Evolutionary conservation across 495 filamentous ascomycete genomes (phyloP), one percentile per base, ranked within the genome.

Genomic region (Physcia stellaris): DNA sequence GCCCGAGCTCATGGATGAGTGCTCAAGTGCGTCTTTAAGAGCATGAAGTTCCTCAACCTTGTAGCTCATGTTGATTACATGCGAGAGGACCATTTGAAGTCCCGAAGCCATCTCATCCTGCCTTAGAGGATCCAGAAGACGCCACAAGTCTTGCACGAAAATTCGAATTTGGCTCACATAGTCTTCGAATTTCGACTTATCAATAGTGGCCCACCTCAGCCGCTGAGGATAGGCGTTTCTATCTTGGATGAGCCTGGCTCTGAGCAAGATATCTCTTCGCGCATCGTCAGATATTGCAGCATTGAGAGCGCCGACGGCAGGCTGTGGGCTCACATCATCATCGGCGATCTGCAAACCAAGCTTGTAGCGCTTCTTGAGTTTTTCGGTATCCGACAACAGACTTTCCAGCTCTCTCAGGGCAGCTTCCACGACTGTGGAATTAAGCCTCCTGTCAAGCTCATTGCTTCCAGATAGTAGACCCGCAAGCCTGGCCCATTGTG

Each of bases 111-210:
- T 29, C 9, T 46, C 42, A 32, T 47, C 43, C 16, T 48, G 45
- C 20, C 39, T 42, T n/a, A 46, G 15, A 15, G 22, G 13, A 23
- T 48, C 36, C n/a, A 48, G 26, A 12, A 48, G 31, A 19, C 17
- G 19, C 45, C 42, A 45, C 7, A 48, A 36, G 22, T 39, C 35
- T 5, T 40, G 34, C 12, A 47, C 32, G 37, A 48, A 34, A 5
- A 26, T 15, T 6, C 29, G 35, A 24, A 48, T 41, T 12, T 41
- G 11, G 5, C 10, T 12, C 4, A 48, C 21, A 10, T 46, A 31
- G 7, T 40, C 40, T 21, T 48, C 43, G 22, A 48, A 41, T 32
- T 29, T 39, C 6, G n/a, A n/a, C 30, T 41, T 48, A 21, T 48
- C 45, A 15, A 44, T 43, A 15, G 42, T 28, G 16, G 42, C 42